A percentile compares a stretch with the other conserved stretches of the same genome.
Evolutionary conservation across 108 stramenopile genomes (phyloP).

Genomic region (Cyclotella cryptica): DNA sequence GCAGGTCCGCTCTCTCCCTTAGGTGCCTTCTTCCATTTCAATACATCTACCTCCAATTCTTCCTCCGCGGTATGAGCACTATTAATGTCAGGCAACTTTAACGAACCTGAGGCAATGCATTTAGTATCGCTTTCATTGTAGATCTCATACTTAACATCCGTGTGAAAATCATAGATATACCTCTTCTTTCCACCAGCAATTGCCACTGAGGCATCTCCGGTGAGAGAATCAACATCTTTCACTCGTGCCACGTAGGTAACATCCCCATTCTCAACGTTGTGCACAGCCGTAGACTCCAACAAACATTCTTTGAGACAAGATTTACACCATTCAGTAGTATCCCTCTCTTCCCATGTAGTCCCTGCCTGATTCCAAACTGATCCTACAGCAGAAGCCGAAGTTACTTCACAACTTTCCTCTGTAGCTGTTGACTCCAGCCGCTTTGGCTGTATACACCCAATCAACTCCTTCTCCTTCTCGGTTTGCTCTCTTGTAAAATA

Average conservation of each 20-base stretch:
- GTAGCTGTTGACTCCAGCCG: conserved; percentile 54
- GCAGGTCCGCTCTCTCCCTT: conserved; percentile 8
- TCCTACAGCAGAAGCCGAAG: conserved; percentile 32
- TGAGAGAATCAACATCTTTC: conserved; percentile 68
- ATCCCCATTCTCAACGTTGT: conserved; percentile 7
- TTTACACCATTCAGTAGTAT: conserved; percentile 83
- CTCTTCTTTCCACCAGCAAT: conserved; percentile 91
- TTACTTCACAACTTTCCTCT: not conserved
- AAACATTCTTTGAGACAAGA: conserved; percentile 56
- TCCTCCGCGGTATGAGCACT: conserved; percentile 64
- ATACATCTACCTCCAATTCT: conserved; percentile 71
- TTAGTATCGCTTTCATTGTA: conserved; percentile 50
- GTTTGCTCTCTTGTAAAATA: conserved; percentile 95
- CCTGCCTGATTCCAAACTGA: conserved; percentile 94
- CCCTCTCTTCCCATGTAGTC: conserved; percentile 95
- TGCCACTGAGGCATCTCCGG: conserved; percentile 95
- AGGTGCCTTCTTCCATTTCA: conserved; percentile 67
- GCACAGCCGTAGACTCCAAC: conserved; percentile 50
- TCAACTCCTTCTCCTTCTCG: conserved; percentile 83
- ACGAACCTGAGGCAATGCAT: conserved; percentile 68
- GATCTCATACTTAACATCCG: conserved; percentile 56
- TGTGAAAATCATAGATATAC: conserved; percentile 92
- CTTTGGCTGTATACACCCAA: conserved; percentile 93
- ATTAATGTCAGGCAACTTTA: conserved; percentile 80
- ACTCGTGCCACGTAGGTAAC: conserved; percentile 45